These are phyloP conservation scores for Phanerodontia chrysosporium DNA, from an alignment of 768 basidiomycete genomes.

Conservation along the genomic window DNA sequence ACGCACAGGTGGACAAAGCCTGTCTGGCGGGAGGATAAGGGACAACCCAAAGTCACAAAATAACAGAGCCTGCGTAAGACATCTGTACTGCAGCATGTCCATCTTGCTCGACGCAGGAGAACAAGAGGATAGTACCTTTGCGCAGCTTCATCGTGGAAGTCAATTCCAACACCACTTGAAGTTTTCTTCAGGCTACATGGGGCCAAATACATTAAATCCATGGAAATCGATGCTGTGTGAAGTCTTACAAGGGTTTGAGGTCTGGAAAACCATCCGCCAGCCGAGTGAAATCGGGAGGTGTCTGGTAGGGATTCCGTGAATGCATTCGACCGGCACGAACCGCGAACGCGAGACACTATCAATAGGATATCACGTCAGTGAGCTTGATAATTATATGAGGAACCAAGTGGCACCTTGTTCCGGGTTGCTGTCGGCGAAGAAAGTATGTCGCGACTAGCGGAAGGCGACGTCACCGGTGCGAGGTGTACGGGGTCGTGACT, in stretches of 20 bases:
- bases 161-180: conserved; percentile 41
- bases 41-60: conserved; percentile 66
- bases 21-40: conserved; percentile 58
- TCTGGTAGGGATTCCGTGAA: conserved; percentile 43
- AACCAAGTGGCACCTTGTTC: no score
- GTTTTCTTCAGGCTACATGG: conserved; percentile 25
- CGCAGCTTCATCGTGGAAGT: conserved; percentile 71
- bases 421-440: no score
- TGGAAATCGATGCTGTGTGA: background rate
- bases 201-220: background rate
- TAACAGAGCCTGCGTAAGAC: conserved; percentile 76
- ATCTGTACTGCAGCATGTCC: conserved; percentile 38
- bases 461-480: background rate
- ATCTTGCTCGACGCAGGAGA: background rate
- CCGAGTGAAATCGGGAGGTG: conserved; percentile 51
- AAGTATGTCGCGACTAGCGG: no score
- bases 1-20: conserved; percentile 85
- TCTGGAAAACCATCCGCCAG: conserved; percentile 56
- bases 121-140: conserved; percentile 47
- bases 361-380: no score
- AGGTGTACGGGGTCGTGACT: conserved; percentile 1
- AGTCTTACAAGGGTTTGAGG: conserved; percentile 50
- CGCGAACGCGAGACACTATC: no score
- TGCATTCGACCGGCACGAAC: conserved; percentile 30
- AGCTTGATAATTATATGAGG: no score